Evolutionary conservation across 164 flowering plant genomes (phyloP), one percentile per base, ranked within the genome.

Genomic region (Dillenia suffruticosa): DNA sequence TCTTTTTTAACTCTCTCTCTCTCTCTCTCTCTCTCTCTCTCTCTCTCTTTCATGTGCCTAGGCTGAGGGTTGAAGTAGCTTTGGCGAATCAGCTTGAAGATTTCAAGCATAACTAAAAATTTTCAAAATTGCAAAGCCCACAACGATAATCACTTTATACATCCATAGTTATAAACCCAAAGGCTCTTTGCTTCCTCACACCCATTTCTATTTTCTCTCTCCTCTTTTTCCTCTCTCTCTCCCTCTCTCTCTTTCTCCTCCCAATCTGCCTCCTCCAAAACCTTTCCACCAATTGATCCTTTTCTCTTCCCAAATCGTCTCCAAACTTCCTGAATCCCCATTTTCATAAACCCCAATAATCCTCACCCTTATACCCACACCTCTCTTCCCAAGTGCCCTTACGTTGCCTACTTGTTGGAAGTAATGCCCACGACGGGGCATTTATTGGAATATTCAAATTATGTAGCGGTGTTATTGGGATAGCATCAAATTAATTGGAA

Each of bases 371-470:
- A 66, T 49, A 19, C 59, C 14, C 51, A 59, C 46, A 44, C 70
- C 24, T 57, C 16, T 9, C 57, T 61, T 26, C 82, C 82, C 2
- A 16, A 82, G 1, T 85, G 88, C 1, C 96, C 90, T 11, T 83
- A 92, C 51, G 59, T 94, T n/a, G 97, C 98, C 50, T 94, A 87
- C 78, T 72, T 81, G n/a, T n/a, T n/a, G n/a, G n/a, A n/a, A n/a
- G n/a, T n/a, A n/a, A n/a, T n/a, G n/a, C n/a, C n/a, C n/a, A n/a
- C n/a, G n/a, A n/a, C n/a, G n/a, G n/a, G n/a, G n/a, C n/a, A n/a
- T n/a, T n/a, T n/a, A n/a, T n/a, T n/a, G n/a, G n/a, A n/a, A n/a
- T n/a, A n/a, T n/a, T n/a, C n/a, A n/a, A n/a, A n/a, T n/a, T n/a
- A n/a, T n/a, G n/a, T n/a, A n/a, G n/a, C n/a, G n/a, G n/a, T n/a